Conservation (phyloP, 2,329 filamentous ascomycete species). For the Chlorencoelia australis region DNA sequence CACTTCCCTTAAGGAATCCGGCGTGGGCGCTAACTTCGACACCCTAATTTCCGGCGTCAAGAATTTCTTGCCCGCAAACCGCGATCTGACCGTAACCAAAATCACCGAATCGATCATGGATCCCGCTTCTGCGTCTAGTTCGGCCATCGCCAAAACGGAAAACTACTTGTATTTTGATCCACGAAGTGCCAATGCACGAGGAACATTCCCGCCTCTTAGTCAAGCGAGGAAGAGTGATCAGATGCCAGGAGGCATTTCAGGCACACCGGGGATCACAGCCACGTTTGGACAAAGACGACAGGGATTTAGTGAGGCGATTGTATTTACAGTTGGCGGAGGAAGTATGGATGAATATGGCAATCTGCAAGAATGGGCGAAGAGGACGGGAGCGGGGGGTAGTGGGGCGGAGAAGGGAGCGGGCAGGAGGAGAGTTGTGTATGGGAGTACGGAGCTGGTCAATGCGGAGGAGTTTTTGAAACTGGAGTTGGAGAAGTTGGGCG, state of each 20-base stretch:
- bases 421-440: slow-evolving; percentile 82
- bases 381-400: slow-evolving; percentile 45
- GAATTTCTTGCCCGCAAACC: slow-evolving; percentile 93
- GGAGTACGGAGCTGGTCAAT: slow-evolving; percentile 75
- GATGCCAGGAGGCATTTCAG: slow-evolving; percentile 37
- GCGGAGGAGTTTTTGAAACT: slow-evolving; percentile 55
- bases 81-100: slow-evolving; percentile 92
- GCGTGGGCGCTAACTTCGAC: slow-evolving; percentile 80
- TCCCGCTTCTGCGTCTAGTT: slow-evolving; percentile 76
- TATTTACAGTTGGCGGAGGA: slow-evolving; percentile 91
- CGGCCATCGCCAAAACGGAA: slow-evolving; percentile 91
- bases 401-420: slow-evolving; percentile 43
- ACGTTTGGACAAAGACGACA: slow-evolving; percentile 87
- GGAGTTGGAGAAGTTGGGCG: slow-evolving; percentile 53
- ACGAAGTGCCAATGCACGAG: slow-evolving; percentile 81
- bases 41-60: slow-evolving; percentile 93
- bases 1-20: slow-evolving; percentile 84
- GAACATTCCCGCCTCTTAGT: slow-evolving; percentile 77
- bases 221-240: slow-evolving; percentile 39
- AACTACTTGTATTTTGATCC: slow-evolving; percentile 97
- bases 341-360: slow-evolving; percentile 99
- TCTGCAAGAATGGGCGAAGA: slow-evolving; percentile 85
- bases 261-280: slow-evolving; percentile 55
- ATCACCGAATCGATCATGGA: slow-evolving; percentile 99
- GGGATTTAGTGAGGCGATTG: slow-evolving; percentile 80